phyloP scores from a whole-genome alignment of 1,139 yeast genomes.

The Meyerozyma sp. region DNA sequence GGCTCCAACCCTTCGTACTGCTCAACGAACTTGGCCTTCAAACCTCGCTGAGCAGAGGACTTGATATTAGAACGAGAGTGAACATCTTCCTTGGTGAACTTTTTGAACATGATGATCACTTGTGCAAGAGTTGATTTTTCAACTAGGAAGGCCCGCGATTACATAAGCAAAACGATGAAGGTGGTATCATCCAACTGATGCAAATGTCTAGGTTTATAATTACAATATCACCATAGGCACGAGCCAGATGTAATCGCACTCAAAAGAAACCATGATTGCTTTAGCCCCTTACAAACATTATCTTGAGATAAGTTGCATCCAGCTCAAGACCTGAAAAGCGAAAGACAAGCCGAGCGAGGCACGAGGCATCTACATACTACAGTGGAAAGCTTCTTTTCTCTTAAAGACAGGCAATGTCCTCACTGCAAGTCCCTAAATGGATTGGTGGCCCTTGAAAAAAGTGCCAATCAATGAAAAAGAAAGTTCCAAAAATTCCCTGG shows the following conservation, averaged over 20 bases:
- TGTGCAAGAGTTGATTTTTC: neutral
- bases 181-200: neutral
- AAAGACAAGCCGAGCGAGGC: conserved; percentile 60
- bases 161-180: neutral
- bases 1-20: conserved; percentile 72
- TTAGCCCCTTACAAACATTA: conserved; percentile 49
- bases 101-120: conserved; percentile 42
- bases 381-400: conserved; percentile 2
- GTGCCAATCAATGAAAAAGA: conserved; percentile 4
- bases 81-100: conserved; percentile 80
- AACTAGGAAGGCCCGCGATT: neutral
- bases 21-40: conserved; percentile 64
- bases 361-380: conserved; percentile 40
- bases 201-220: conserved; percentile 61
- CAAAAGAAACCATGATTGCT: conserved; percentile 56
- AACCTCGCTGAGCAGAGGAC: conserved; percentile 84
- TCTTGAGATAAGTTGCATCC: conserved; percentile 27
- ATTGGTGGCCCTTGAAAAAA: conserved; percentile 5
- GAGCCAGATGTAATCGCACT: conserved; percentile 67
- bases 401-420: conserved; percentile 17
- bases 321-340: conserved; percentile 45
- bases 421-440: conserved; percentile 11
- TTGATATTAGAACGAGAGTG: conserved; percentile 89
- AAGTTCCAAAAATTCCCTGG: conserved; percentile 76
- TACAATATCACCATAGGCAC: conserved; percentile 60